Conservation (phyloP, 78 protist genomes). For the Dictyostelium firmibasis region DNA sequence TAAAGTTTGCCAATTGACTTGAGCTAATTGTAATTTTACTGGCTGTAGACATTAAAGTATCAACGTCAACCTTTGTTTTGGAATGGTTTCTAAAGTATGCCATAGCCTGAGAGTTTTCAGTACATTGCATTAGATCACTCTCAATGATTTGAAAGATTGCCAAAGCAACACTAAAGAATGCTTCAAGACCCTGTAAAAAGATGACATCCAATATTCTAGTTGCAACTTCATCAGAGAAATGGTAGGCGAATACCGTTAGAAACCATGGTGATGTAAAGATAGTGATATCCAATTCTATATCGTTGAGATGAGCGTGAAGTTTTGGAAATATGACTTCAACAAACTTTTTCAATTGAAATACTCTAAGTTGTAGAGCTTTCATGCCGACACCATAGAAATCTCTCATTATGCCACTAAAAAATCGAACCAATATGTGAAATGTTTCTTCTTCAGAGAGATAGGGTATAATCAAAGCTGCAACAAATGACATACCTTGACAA, state of each 20-base stretch:
- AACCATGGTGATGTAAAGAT: slow-evolving; percentile 79
- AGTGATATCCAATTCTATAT: slow-evolving; percentile 51
- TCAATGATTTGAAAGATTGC: slow-evolving; percentile 70
- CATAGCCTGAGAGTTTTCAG: slow-evolving; percentile 56
- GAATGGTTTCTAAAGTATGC: slow-evolving; percentile 54
- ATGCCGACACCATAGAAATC: slow-evolving; percentile 72
- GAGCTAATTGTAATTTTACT: slow-evolving; percentile 20
- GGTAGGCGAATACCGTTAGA: slow-evolving; percentile 64
- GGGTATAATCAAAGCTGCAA: slow-evolving; percentile 38
- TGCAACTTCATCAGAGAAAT: slow-evolving; percentile 62
- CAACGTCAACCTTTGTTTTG: slow-evolving; percentile 22
- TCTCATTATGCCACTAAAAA: slow-evolving; percentile 68
- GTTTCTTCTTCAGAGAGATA: slow-evolving; percentile 57
- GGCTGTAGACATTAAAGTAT: slow-evolving; percentile 49
- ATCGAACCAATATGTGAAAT: slow-evolving; percentile 61
- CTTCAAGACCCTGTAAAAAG: slow-evolving; percentile 48
- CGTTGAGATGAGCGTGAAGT: slow-evolving; percentile 27
- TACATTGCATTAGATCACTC: slow-evolving; percentile 15
- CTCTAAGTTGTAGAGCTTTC: slow-evolving; percentile 55
- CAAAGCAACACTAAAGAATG: slow-evolving; percentile 59
- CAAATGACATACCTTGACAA: slow-evolving; percentile 77
- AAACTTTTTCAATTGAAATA: slow-evolving; percentile 52
- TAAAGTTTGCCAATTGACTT: slow-evolving; percentile 12
- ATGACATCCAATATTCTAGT: slow-evolving; percentile 53
- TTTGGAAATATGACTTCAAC: slow-evolving; percentile 61